Percentiles rank a stretch among this genome's conserved stretches.
phyloP scores from a whole-genome alignment of 1,284 basidiomycete species.

The Ceratobasidium sp. region DNA sequence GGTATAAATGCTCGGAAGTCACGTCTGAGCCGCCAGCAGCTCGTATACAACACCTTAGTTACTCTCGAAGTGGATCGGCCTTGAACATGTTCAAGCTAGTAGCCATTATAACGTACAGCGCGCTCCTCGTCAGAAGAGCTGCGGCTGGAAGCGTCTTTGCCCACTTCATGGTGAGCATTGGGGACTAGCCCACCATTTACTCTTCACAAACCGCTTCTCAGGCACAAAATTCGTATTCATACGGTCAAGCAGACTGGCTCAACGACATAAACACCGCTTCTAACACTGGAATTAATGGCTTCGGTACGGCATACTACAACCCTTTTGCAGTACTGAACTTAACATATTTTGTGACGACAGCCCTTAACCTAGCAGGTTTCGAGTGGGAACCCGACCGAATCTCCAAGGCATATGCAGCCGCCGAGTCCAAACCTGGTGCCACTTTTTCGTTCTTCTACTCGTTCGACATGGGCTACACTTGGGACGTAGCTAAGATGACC shows the following conservation, averaged over 20 bases:
- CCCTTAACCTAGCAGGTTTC: constrained; percentile 28
- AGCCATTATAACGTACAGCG: neutral
- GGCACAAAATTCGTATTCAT: constrained; percentile 47
- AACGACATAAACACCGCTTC: constrained; percentile 48
- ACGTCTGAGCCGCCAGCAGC: neutral
- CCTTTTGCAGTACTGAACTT: constrained; percentile 34
- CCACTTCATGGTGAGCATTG: constrained; percentile 43
- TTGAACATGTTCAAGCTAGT: constrained; percentile 1
- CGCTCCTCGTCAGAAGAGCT: constrained; percentile 12
- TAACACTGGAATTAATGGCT: constrained; percentile 47
- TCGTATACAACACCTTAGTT: neutral
- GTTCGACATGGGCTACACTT: constrained; percentile 49
- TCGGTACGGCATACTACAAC: constrained; percentile 43
- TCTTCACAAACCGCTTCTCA: constrained; percentile 2
- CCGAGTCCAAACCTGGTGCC: constrained; percentile 44
- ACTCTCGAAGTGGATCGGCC: neutral
- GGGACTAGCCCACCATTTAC: neutral
- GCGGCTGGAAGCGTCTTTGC: constrained; percentile 41
- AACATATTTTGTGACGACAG: constrained; percentile 39
- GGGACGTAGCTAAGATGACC: constrained; percentile 44
- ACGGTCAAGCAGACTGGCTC: constrained; percentile 44
- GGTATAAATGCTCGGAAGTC: neutral
- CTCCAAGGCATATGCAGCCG: constrained; percentile 47
- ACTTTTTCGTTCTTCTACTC: constrained; percentile 49
- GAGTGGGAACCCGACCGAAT: constrained; percentile 47